Conservation (phyloP, 1,139 yeast genomes). For the Hansenula sp. region DNA sequence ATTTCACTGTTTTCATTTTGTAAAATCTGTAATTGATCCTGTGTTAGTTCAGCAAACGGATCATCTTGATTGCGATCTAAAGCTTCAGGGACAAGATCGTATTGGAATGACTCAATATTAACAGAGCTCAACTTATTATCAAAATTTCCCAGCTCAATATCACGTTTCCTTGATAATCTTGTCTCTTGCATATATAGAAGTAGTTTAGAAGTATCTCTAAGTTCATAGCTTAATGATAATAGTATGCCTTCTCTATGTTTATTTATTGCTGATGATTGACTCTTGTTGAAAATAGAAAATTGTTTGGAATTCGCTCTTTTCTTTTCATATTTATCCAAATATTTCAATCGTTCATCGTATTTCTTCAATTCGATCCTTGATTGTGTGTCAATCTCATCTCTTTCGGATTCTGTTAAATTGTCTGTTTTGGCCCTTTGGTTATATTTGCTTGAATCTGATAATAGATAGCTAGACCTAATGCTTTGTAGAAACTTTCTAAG, state of each 20-base stretch:
- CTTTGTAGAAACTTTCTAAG: constrained; percentile 37
- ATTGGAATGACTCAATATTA: constrained; percentile 12
- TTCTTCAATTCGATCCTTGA: constrained; percentile 48
- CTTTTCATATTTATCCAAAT: constrained; percentile 48
- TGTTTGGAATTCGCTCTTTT: constrained; percentile 31
- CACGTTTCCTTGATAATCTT: constrained; percentile 37
- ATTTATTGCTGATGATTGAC: constrained; percentile 25
- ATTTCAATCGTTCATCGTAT: constrained; percentile 45
- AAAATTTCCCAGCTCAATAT: constrained; percentile 16
- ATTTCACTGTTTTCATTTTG: constrained; percentile 72
- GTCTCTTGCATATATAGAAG: constrained; percentile 41
- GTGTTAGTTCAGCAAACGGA: constrained; percentile 35
- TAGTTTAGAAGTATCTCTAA: constrained; percentile 32
- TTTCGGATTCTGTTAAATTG: constrained; percentile 39
- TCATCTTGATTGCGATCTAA: constrained; percentile 21
- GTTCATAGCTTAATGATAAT: constrained; percentile 34
- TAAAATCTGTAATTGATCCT: constrained; percentile 64
- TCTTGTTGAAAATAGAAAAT: constrained; percentile 14
- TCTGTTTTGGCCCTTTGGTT: constrained; percentile 1
- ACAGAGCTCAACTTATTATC: constrained; percentile 8
- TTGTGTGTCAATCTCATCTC: constrained; percentile 54
- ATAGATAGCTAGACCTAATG: constrained; percentile 42
- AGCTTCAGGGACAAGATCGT: constrained; percentile 22
- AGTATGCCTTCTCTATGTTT: constrained; percentile 31
- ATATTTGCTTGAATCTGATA: constrained; percentile 19